These are phyloP conservation scores for Chrysopogon serrulatus DNA, from an alignment of 176 grass and related monocot species.

Conservation along the genomic window DNA sequence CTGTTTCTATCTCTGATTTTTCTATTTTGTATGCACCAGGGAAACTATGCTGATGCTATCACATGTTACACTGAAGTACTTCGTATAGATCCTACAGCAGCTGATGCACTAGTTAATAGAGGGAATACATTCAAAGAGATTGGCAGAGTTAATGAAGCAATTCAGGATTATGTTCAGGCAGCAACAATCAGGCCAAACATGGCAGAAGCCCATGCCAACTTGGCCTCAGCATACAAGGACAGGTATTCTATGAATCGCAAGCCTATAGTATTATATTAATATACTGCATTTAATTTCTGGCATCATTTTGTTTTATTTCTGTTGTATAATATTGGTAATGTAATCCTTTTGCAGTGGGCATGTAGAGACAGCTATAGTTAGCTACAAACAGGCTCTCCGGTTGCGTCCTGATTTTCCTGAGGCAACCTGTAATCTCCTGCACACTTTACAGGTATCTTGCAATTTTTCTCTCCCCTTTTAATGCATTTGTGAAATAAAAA, in stretches of 20 bases:
- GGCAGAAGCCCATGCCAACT: conserved; percentile 93
- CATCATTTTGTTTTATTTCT: neutral
- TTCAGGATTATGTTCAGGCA: conserved; percentile 86
- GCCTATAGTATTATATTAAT: neutral
- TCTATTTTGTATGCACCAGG: conserved; percentile 33
- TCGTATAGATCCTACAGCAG: conserved; percentile 67
- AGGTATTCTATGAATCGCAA: conserved; percentile 30
- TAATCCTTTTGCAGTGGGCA: conserved; percentile 53
- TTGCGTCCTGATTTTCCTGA: conserved; percentile 85
- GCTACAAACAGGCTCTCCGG: conserved; percentile 70
- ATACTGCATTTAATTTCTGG: neutral
- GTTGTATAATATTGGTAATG: neutral
- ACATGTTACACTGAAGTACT: conserved; percentile 77
- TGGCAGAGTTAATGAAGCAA: conserved; percentile 78
- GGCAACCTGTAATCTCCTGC: conserved; percentile 80
- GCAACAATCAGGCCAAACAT: conserved; percentile 73
- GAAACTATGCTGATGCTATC: conserved; percentile 86
- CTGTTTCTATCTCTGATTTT: neutral
- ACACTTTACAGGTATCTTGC: conserved; percentile 63
- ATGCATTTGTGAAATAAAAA: neutral
- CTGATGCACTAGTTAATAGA: conserved; percentile 87
- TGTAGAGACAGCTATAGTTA: conserved; percentile 75
- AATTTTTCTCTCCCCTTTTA: neutral
- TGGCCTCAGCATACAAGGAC: conserved; percentile 93
- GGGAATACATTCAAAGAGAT: conserved; percentile 95